Base-by-base conservation (phyloP, 768 basidiomycete species). In the Psilocybe subaeruginosa region DNA sequence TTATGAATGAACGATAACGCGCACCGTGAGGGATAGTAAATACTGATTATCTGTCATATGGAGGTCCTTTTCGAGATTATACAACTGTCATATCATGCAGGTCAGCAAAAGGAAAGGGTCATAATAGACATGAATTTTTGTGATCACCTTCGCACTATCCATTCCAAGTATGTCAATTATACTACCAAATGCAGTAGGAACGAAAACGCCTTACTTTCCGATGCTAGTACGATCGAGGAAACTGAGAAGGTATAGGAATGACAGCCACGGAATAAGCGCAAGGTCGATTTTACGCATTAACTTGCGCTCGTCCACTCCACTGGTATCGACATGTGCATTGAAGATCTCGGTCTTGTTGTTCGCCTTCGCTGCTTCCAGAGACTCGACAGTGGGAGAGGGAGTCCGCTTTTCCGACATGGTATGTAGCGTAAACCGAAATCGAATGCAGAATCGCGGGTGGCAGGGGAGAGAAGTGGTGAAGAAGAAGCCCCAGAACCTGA, bases 201-300 rank as follows among this genome's bases (percentile, higher is more conserved):
- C 39, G 23, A 11, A 37, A 39, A 43, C 4, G 11, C 53, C 79
- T 66, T 57, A 81, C 81, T 83, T 83, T 74, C 81, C 81, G 62
- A 83, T 80, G 60, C 80, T 81, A 2, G 80, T 82, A 54, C 81
- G 79, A 68, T 82, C 81, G 47, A 77, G 68, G 78, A 92, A 93
- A 65, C 87, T 88, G 41, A 93, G 77, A 39, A 93, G 77, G 73
- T 92, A 92, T 66, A 94, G 73, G 56, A 95, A 80, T 4, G 90
- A 87, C 43, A 90, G 69, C 90, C 89, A 91, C 8, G 88, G 85
- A 39, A 89, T 79, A 63, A 89, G 79, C n/a, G 81, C 80, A 60
- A 79, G 65, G 72, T 90, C 89, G 50, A 92, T 81, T 74, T 90
- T 92, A 67, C 90, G 77, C 62, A 93, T 69, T 62, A 92, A 70